Evolutionary conservation across 2,329 filamentous ascomycete species (phyloP).

Genomic region (Aspergillus novoparasiticus): DNA sequence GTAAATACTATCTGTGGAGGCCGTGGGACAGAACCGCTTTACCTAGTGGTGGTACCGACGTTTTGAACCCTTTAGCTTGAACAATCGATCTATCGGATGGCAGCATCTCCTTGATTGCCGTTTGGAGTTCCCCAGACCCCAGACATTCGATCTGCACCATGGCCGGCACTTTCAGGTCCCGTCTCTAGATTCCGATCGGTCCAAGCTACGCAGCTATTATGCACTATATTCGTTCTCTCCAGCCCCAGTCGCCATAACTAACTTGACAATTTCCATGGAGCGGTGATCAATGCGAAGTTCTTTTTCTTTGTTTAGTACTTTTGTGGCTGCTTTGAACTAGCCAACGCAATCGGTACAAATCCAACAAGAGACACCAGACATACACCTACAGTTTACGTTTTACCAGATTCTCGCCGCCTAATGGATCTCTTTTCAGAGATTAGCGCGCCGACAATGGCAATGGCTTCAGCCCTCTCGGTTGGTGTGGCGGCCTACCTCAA

Average conservation of each 20-base stretch:
- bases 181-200: slow-evolving; percentile 22
- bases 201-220: background rate
- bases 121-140: background rate
- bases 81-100: background rate
- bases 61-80: background rate
- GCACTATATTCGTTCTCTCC: slow-evolving; percentile 15
- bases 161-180: slow-evolving; percentile 34
- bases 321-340: background rate
- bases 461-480: slow-evolving; percentile 38
- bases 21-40: background rate
- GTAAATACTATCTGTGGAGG: background rate
- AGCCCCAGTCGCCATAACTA: background rate
- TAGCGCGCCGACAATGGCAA: slow-evolving; percentile 31
- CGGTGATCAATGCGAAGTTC: background rate
- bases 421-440: slow-evolving; percentile 36
- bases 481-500: slow-evolving; percentile 47
- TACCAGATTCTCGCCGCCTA: no score
- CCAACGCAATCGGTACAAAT: background rate
- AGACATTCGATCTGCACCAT: slow-evolving; percentile 6
- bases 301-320: background rate
- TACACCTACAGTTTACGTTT: background rate
- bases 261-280: background rate
- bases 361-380: background rate
- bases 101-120: slow-evolving; percentile 1
- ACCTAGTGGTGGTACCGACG: background rate